phyloP scores from a whole-genome alignment of 495 filamentous ascomycete species.

The Choiromyces venosus region DNA sequence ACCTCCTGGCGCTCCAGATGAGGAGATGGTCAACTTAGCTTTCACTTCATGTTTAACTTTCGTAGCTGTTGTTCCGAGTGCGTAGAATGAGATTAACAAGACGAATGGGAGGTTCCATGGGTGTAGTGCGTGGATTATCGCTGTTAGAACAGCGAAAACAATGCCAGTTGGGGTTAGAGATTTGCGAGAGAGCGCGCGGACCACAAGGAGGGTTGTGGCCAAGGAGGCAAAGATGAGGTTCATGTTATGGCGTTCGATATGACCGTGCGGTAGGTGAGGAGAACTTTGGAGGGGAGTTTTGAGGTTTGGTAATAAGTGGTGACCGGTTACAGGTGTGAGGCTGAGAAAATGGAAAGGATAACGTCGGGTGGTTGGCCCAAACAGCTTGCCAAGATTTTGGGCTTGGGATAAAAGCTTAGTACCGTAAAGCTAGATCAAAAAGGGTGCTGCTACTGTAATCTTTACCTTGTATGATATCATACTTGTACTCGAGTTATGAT shows the following conservation, averaged over 20 bases:
- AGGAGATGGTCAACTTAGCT: constrained; percentile 67
- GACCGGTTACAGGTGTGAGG: not conserved
- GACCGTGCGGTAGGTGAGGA: not conserved
- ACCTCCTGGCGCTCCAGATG: constrained; percentile 63
- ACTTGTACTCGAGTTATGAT: too few species aligned
- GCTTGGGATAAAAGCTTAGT: too few species aligned
- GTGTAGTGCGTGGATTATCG: constrained; percentile 73
- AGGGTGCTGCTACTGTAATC: too few species aligned
- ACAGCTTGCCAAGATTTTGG: too few species aligned
- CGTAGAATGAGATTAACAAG: constrained; percentile 78
- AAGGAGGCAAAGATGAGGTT: constrained; percentile 65
- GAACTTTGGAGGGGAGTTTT: not conserved
- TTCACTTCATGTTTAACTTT: constrained; percentile 90
- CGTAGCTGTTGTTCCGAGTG: constrained; percentile 74
- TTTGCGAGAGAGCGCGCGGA: constrained; percentile 30
- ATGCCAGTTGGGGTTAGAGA: constrained; percentile 66
- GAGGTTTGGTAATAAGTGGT: not conserved
- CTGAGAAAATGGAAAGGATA: not conserved
- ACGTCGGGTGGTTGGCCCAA: not conserved
- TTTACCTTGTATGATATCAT: too few species aligned
- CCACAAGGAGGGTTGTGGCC: constrained; percentile 50
- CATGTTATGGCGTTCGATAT: constrained; percentile 49
- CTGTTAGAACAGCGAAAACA: constrained; percentile 67
- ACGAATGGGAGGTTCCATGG: constrained; percentile 86
- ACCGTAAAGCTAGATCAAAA: too few species aligned